These are phyloP conservation scores for Fusarium siculi DNA, from an alignment of 2,329 filamentous ascomycete species.

Conservation along the genomic window DNA sequence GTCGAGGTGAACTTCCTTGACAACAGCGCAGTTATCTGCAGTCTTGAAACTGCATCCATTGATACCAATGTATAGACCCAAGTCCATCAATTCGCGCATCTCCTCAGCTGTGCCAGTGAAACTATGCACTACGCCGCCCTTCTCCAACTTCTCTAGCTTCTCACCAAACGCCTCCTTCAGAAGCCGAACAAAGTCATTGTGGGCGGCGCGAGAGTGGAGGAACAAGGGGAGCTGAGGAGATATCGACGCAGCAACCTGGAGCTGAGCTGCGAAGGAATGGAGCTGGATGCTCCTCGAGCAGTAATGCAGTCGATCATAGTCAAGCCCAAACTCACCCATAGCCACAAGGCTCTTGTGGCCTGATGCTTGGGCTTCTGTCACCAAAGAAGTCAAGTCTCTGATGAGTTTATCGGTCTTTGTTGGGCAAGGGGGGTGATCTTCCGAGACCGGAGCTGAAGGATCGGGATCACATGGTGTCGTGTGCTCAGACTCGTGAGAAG, in stretches of 20 bases:
- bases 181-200: conserved; percentile 82
- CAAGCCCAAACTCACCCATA: conserved; percentile 94
- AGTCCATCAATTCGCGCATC: conserved; percentile 80
- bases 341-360: conserved; percentile 69
- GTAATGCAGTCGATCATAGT: conserved; percentile 92
- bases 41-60: conserved; percentile 98
- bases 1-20: conserved; percentile 80
- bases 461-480: conserved; percentile 65
- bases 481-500: conserved; percentile 58
- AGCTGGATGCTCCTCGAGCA: conserved; percentile 83
- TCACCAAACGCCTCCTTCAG: conserved; percentile 69
- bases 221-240: conserved; percentile 86
- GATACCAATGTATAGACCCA: conserved; percentile 91
- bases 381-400: conserved; percentile 70
- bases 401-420: conserved; percentile 62
- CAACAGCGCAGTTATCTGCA: conserved; percentile 86
- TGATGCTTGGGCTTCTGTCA: conserved; percentile 65
- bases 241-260: conserved; percentile 77
- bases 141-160: conserved; percentile 73
- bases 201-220: conserved; percentile 89
- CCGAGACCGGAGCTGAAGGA: conserved; percentile 57
- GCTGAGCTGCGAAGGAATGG: conserved; percentile 85
- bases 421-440: conserved; percentile 60
- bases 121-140: conserved; percentile 88
- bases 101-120: conserved; percentile 91